phyloP scores from a whole-genome alignment of 768 basidiomycete genomes.

The Leccinum pellstonianum region DNA sequence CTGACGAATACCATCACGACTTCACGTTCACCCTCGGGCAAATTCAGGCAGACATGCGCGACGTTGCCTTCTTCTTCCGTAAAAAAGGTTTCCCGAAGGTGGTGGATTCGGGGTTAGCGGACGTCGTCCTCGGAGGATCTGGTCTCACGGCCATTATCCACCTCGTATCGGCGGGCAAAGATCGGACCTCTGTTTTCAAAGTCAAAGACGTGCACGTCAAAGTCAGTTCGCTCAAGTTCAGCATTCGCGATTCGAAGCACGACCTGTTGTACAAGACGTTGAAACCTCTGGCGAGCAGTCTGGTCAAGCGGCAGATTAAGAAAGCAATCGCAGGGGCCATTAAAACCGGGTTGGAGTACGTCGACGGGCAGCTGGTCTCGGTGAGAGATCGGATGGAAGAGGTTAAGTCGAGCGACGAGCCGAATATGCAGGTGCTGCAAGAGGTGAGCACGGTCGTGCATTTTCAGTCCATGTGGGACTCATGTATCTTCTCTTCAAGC shows the following conservation, averaged over 20 bases:
- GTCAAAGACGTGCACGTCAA: slow-evolving; percentile 74
- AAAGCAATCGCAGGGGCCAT: slow-evolving; percentile 66
- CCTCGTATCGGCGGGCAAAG: slow-evolving; percentile 59
- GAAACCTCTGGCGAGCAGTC: slow-evolving; percentile 70
- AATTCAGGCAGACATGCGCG: slow-evolving; percentile 92
- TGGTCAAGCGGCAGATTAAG: slow-evolving; percentile 75
- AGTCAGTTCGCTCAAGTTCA: slow-evolving; percentile 85
- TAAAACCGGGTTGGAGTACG: slow-evolving; percentile 77
- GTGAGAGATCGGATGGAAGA: slow-evolving; percentile 79
- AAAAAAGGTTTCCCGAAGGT: slow-evolving; percentile 87
- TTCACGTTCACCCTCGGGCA: slow-evolving; percentile 77
- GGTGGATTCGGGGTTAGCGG: slow-evolving; percentile 80
- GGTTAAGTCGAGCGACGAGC: slow-evolving; percentile 47
- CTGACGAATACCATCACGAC: slow-evolving; percentile 65
- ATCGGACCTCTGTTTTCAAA: slow-evolving; percentile 68
- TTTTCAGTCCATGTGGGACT: not conserved
- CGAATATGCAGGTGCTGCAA: slow-evolving; percentile 52
- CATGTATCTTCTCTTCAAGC: slow-evolving; percentile 30
- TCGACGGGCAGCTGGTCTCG: slow-evolving; percentile 86
- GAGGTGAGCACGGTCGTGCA: slow-evolving; percentile 39
- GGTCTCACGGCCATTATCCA: slow-evolving; percentile 72
- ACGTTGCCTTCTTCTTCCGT: slow-evolving; percentile 88
- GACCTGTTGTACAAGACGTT: slow-evolving; percentile 85
- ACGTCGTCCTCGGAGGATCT: slow-evolving; percentile 79
- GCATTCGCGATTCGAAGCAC: slow-evolving; percentile 89